phyloP scores from a whole-genome alignment of 2,329 filamentous ascomycete species.

The Xylaria hypoxylon region DNA sequence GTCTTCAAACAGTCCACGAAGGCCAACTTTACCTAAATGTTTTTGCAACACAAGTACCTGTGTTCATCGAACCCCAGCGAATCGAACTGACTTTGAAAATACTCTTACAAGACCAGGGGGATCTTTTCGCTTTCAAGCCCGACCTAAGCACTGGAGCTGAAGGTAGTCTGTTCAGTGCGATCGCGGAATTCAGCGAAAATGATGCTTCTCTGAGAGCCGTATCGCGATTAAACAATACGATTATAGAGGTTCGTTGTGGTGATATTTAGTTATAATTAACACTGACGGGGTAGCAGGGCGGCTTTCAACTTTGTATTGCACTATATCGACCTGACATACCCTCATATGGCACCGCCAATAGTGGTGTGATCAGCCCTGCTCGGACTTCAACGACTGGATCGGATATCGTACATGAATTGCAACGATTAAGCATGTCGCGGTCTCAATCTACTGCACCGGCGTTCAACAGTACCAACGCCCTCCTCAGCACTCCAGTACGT shows the following conservation, averaged over 20 bases:
- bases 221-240: slow-evolving; percentile 54
- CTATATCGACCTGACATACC: slow-evolving; percentile 49
- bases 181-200: slow-evolving; percentile 66
- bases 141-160: slow-evolving; percentile 52
- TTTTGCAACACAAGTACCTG: slow-evolving; percentile 46
- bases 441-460: slow-evolving; percentile 41
- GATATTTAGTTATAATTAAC: not conserved
- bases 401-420: slow-evolving; percentile 46
- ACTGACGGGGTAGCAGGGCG: slow-evolving; percentile 40
- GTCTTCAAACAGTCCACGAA: slow-evolving; percentile 60
- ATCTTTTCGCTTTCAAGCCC: slow-evolving; percentile 64
- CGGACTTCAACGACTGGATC: slow-evolving; percentile 41
- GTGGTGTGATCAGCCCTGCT: slow-evolving; percentile 40
- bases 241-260: slow-evolving; percentile 52
- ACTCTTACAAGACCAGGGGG: slow-evolving; percentile 61
- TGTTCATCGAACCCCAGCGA: slow-evolving; percentile 41
- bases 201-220: slow-evolving; percentile 57
- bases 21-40: slow-evolving; percentile 67
- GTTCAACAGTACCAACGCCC: slow-evolving; percentile 39
- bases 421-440: slow-evolving; percentile 46
- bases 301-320: slow-evolving; percentile 47
- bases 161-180: slow-evolving; percentile 59
- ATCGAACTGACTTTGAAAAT: slow-evolving; percentile 56
- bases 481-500: slow-evolving; percentile 46
- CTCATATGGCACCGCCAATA: slow-evolving; percentile 37